Percentiles rank a stretch among this genome's conserved stretches.
phyloP scores from a whole-genome alignment of 257 asterid genomes.

The Solanum pinnatisectum region DNA sequence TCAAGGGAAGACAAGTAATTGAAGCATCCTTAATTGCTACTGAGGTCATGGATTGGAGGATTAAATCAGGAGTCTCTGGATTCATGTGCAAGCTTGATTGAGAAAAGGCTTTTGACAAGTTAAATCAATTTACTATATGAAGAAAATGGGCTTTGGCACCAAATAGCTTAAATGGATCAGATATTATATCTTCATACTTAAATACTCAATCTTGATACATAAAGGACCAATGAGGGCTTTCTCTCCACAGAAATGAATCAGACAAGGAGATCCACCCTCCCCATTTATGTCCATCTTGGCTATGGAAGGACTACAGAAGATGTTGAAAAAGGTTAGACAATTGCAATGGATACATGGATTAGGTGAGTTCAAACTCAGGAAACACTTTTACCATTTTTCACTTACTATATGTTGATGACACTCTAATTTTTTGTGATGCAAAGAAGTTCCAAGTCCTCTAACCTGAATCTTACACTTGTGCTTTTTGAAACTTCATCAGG shows the following conservation, averaged over 20 bases:
- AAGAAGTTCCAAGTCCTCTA: neutral
- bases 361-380: neutral
- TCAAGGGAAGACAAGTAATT: neutral
- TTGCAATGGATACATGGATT: neutral
- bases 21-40: neutral
- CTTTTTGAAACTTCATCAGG: neutral
- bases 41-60: neutral
- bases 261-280: neutral
- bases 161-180: neutral
- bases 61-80: neutral
- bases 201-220: neutral
- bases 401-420: neutral
- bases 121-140: neutral
- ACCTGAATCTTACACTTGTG: neutral
- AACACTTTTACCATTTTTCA: neutral
- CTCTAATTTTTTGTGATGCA: neutral
- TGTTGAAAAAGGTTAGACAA: neutral
- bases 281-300: neutral
- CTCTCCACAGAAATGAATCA: neutral
- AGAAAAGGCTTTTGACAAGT: neutral
- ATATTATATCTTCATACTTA: neutral
- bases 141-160: neutral
- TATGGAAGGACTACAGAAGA: neutral
- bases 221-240: neutral
- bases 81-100: neutral